Evolutionary conservation across 148 eudicot genomes (phyloP), one percentile per base, ranked within the genome.

Genomic region (Drosera capensis): DNA sequence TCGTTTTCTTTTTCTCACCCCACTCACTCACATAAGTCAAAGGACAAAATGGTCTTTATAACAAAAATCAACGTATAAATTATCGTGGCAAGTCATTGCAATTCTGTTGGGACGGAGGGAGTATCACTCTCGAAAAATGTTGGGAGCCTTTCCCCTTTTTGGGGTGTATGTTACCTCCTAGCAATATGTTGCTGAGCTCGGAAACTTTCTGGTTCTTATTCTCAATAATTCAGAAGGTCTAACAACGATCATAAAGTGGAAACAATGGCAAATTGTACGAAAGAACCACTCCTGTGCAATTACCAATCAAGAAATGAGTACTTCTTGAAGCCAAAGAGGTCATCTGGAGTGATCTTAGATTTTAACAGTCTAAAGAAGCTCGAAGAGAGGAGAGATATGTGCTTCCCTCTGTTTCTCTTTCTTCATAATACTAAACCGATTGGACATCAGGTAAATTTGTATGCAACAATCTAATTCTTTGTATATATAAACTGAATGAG

Each of bases 401-500:
- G 70, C 39, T 92, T 75, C 55, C 75, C 76, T 22, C 63, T 90
- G 60, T 85, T 95, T 46, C 80, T 81, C 56, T 72, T 85, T 55
- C 74, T 79, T 51, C 86, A 85, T 49, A 92, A 92, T 64, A 81
- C 88, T 34, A 92, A 79, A 45, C 99, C 95, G 45, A 95, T 92
- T 46, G 99, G 99, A 22, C 95, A 85, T 64, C 95, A 85, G 95
- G 99, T 87, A 68, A 46, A 11, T 12, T 13, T 12, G 43, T 17
- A 39, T 2, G 38, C 14, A 2, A 1, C 14, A 34, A 2, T 34
- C 3, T 41, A 1, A 11, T 41, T 41, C 14, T 40, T 41, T 40
- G 6, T 11, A n/a, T n/a, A n/a, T n/a, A n/a, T n/a, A n/a, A n/a
- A n/a, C n/a, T n/a, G n/a, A n/a, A n/a, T 11, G 43, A 6, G 6